Percentiles rank a stretch among this genome's conserved stretches.
phyloP scores from a whole-genome alignment of 2,329 filamentous ascomycete genomes.

The Alternaria brassicae region DNA sequence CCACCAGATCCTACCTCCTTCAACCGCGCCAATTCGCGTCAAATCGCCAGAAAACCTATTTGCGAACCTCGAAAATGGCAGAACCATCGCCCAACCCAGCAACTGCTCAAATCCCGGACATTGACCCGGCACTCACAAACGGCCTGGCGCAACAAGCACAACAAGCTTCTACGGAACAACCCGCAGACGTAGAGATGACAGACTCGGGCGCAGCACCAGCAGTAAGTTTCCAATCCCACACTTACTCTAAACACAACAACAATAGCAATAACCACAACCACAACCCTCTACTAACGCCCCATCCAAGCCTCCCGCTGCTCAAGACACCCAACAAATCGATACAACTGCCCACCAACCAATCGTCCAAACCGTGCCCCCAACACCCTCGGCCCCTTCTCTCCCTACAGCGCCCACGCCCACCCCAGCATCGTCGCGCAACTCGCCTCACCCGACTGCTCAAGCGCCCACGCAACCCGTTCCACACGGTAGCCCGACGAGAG shows the following conservation, averaged over 20 bases:
- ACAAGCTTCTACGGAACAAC: constrained; percentile 4
- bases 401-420: constrained; percentile 16
- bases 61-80: constrained; percentile 4
- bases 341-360: constrained; percentile 8
- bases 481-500: constrained; percentile 57
- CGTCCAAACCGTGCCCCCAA: constrained; percentile 19
- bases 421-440: constrained; percentile 43
- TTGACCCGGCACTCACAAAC: constrained; percentile 29
- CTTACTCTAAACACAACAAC: neutral
- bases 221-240: neutral
- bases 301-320: neutral
- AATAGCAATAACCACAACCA: neutral
- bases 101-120: constrained; percentile 24
- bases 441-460: constrained; percentile 43
- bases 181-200: constrained; percentile 42
- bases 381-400: constrained; percentile 9
- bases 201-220: constrained; percentile 25
- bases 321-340: neutral
- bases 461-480: constrained; percentile 50
- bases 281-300: neutral
- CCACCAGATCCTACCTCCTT: neutral
- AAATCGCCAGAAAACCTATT: constrained; percentile 1
- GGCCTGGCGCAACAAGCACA: constrained; percentile 16
- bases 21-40: neutral
- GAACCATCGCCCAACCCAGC: constrained; percentile 8